Base-by-base conservation (phyloP, 2,329 filamentous ascomycete species). In the Penicillium sp. region DNA sequence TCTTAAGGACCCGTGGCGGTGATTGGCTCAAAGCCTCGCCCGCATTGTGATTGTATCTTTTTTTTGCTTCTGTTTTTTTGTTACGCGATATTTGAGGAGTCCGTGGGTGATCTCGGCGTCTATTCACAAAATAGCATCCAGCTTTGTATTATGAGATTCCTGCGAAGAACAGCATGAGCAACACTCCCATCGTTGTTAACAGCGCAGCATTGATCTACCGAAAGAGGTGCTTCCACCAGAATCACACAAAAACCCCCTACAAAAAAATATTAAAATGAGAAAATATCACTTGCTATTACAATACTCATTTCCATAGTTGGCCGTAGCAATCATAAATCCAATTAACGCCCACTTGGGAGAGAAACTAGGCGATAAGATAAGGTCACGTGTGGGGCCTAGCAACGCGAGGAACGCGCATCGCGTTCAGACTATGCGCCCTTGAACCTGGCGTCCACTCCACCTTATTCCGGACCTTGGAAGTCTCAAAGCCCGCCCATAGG, bases 341-440 rank as follows among this genome's bases (percentile, higher is more conserved):
- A 48, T 35, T 48, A 33, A 23, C 8, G 23, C 27, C 25, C 17
- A 10, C 12, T 17, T 23, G 25, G n/a, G 6, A 25, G 12, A n/a
- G 9, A 37, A 48, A 35, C 12, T 12, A 15, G 2, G 31, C 46
- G 59, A 62, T 66, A 66, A 66, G 62, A 63, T 64, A 62, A 60
- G 25, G 3, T 60, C 64, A 65, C 64, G 62, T 65, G 64, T 19
- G 8, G 8, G 40, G 15, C 62, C 53, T 38, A 46, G 58, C 62
- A 67, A 67, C 65, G 64, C 65, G 65, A 65, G 54, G 57, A 56
- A 67, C 65, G 65, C 65, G 64, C 61, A 62, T 64, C 64, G 64
- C 62, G 62, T 67, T 56, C 42, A 46, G 57, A 58, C 41, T 59
- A 66, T 66, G 61, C 61, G 54, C 57, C 58, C 60, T 66, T 54